Conservation (phyloP, 495 filamentous ascomycete genomes). For the Aspergillus ostianus region DNA sequence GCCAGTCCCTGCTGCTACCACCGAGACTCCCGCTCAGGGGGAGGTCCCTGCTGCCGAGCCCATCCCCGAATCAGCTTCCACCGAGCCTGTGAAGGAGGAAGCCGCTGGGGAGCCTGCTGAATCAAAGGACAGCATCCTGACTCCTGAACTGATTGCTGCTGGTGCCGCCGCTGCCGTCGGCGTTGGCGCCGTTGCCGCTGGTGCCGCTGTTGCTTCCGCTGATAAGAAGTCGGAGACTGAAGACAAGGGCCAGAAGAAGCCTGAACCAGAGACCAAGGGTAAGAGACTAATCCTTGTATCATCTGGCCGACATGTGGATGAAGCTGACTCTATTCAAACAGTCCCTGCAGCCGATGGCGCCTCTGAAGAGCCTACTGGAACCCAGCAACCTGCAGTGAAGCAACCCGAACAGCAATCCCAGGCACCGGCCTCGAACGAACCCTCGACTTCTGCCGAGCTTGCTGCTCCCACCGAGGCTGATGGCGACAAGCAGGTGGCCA, state of each 20-base stretch:
- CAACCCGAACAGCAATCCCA: background rate
- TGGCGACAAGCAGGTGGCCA: conserved; percentile 10
- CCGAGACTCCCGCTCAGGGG: conserved; percentile 10
- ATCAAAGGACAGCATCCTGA: conserved; percentile 3
- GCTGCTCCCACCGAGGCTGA: conserved; percentile 11
- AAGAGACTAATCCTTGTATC: background rate
- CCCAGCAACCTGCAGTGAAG: conserved; percentile 7
- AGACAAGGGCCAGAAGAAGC: background rate
- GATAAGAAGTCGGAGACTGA: conserved; percentile 1
- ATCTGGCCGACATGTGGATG: background rate
- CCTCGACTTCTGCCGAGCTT: conserved; percentile 2
- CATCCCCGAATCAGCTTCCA: background rate
- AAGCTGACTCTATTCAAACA: background rate
- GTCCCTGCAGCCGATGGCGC: background rate
- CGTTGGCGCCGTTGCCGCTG: conserved; percentile 1
- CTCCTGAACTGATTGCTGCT: conserved; percentile 1
- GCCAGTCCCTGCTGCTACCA: background rate
- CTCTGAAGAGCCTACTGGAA: background rate
- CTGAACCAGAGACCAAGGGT: conserved; percentile 1
- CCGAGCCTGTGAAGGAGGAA: background rate
- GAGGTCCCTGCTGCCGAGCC: conserved; percentile 4
- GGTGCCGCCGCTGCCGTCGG: conserved; percentile 1
- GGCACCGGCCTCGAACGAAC: background rate
- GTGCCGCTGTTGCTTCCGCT: background rate
- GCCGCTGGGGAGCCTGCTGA: conserved; percentile 6